A percentile compares a stretch with the other conserved stretches of the same genome.
Evolutionary conservation across 1,284 basidiomycete genomes (phyloP).

Genomic region (Pseudozyma sp.): DNA sequence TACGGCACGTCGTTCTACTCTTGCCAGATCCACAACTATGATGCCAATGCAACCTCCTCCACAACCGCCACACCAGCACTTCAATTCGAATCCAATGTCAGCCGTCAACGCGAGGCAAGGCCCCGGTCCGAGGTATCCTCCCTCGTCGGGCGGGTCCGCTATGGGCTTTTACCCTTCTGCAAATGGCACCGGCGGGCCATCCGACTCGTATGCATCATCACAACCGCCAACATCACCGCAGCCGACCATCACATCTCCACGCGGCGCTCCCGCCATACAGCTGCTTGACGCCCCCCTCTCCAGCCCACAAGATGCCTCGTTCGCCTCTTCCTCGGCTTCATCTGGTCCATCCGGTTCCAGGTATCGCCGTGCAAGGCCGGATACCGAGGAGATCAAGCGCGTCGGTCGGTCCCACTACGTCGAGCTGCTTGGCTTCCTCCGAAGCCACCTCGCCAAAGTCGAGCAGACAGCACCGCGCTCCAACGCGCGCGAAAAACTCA

Average conservation of each 20-base stretch:
- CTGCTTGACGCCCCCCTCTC: slow-evolving; percentile 31
- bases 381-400: slow-evolving; percentile 60
- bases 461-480: slow-evolving; percentile 63
- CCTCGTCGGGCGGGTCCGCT: slow-evolving; percentile 4
- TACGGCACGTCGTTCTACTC: no score
- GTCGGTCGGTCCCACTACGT: slow-evolving; percentile 62
- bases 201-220: slow-evolving; percentile 19
- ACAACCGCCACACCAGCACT: slow-evolving; percentile 48
- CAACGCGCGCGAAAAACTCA: slow-evolving; percentile 67
- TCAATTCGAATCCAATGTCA: slow-evolving; percentile 26
- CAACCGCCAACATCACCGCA: slow-evolving; percentile 19
- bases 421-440: slow-evolving; percentile 64
- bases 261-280: slow-evolving; percentile 24
- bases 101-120: slow-evolving; percentile 20
- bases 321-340: slow-evolving; percentile 23
- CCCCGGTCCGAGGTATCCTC: slow-evolving; percentile 10
- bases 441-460: slow-evolving; percentile 60
- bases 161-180: slow-evolving; percentile 37
- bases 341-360: slow-evolving; percentile 33
- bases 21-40: slow-evolving; percentile 16
- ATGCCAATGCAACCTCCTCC: slow-evolving; percentile 50
- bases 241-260: slow-evolving; percentile 17
- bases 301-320: slow-evolving; percentile 29
- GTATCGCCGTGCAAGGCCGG: slow-evolving; percentile 35
- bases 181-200: slow-evolving; percentile 14